phyloP scores from a whole-genome alignment of 345 rosid genomes.

The Melastoma malabathricum region DNA sequence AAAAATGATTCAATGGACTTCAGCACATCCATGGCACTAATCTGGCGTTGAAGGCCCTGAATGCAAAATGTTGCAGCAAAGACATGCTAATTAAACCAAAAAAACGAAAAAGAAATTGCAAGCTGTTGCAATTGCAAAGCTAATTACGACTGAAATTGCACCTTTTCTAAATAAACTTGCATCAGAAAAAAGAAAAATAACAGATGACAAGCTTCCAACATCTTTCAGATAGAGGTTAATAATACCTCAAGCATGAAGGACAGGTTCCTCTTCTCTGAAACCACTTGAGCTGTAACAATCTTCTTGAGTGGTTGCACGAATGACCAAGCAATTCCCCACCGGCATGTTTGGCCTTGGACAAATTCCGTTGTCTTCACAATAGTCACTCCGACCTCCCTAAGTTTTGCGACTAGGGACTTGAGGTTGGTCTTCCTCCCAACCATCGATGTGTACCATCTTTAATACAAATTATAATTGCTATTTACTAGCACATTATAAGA shows the following conservation, averaged over 20 bases:
- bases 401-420: slow-evolving; percentile 54
- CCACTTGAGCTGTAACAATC: slow-evolving; percentile 34
- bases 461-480: neutral
- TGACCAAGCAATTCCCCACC: slow-evolving; percentile 97
- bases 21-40: slow-evolving; percentile 55
- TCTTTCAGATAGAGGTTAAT: neutral
- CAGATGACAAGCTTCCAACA: neutral
- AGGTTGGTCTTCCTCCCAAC: slow-evolving; percentile 81
- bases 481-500: no score
- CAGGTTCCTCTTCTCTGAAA: slow-evolving; percentile 20
- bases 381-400: slow-evolving; percentile 55
- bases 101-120: neutral
- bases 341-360: slow-evolving; percentile 77
- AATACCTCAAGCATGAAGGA: slow-evolving; percentile 81
- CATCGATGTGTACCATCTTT: slow-evolving; percentile 90
- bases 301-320: slow-evolving; percentile 50
- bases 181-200: neutral
- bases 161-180: neutral
- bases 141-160: neutral
- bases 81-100: neutral
- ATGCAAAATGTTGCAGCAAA: neutral
- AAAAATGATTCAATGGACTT: slow-evolving; percentile 55
- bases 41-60: slow-evolving; percentile 62
- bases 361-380: slow-evolving; percentile 82
- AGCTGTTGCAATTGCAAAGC: no score